These are phyloP conservation scores for Paramyrothecium roridum DNA, from an alignment of 2,329 filamentous ascomycete species.

Conservation along the genomic window DNA sequence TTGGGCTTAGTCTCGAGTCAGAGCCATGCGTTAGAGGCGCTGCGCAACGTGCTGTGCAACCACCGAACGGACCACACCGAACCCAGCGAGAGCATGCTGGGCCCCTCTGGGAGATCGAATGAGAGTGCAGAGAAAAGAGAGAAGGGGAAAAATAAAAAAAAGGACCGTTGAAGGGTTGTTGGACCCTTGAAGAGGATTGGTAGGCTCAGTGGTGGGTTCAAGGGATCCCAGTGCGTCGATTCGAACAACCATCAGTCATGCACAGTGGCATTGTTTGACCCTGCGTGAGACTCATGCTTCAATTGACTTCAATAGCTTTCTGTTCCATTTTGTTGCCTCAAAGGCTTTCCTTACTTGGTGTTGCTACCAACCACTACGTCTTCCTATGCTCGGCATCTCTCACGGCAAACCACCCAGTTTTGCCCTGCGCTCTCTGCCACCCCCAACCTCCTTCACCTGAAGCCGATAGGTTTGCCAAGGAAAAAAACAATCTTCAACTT, in stretches of 20 bases:
- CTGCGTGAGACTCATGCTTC: too few relatives aligned
- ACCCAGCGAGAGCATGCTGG: too few relatives aligned
- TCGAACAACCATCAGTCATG: not conserved
- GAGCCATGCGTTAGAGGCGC: not conserved
- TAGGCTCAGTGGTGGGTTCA: not conserved
- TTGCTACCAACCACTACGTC: too few relatives aligned
- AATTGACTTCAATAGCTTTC: too few relatives aligned
- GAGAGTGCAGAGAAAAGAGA: too few relatives aligned
- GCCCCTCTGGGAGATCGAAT: too few relatives aligned
- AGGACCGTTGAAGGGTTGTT: not conserved
- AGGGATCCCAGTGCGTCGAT: not conserved
- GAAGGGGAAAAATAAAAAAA: not conserved
- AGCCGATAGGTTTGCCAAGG: not conserved
- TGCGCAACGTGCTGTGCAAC: not conserved
- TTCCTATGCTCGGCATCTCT: not conserved
- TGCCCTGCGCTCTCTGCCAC: too few relatives aligned
- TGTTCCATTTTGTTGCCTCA: too few relatives aligned
- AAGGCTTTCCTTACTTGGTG: too few relatives aligned
- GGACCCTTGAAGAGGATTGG: not conserved
- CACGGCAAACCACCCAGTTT: too few relatives aligned
- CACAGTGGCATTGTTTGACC: not conserved
- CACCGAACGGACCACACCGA: too few relatives aligned
- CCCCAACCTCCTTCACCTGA: too few relatives aligned
- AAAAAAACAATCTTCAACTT: not conserved
- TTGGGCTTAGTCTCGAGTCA: not conserved